Evolutionary conservation across 805 yeast species (phyloP).

Genomic region (Alloascoidea hylecoeti): DNA sequence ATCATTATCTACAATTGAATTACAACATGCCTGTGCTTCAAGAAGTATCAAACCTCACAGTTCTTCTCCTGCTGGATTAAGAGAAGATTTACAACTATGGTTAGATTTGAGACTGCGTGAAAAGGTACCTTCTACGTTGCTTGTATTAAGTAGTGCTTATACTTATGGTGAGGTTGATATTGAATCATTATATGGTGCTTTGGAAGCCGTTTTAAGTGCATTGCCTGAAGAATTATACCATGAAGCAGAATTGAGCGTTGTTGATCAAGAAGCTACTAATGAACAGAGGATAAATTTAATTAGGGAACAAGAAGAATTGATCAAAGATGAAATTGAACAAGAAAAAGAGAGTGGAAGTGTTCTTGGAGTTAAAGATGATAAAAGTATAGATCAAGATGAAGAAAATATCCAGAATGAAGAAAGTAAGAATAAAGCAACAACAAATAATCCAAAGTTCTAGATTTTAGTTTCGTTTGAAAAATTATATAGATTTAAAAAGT

Average conservation of each 20-base stretch:
- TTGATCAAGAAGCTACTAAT: slow-evolving; percentile 33
- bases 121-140: slow-evolving; percentile 60
- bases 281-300: slow-evolving; percentile 38
- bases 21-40: slow-evolving; percentile 64
- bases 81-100: slow-evolving; percentile 58
- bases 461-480: too few species aligned
- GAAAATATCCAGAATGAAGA: not conserved
- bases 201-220: slow-evolving; percentile 64
- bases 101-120: slow-evolving; percentile 58
- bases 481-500: too few species aligned
- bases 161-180: slow-evolving; percentile 37
- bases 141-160: slow-evolving; percentile 59
- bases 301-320: slow-evolving; percentile 46
- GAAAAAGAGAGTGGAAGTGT: slow-evolving; percentile 39
- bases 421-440: too few species aligned
- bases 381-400: slow-evolving; percentile 28
- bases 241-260: slow-evolving; percentile 65
- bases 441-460: too few species aligned
- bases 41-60: slow-evolving; percentile 63
- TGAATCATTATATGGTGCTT: slow-evolving; percentile 47
- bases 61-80: slow-evolving; percentile 47
- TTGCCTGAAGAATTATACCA: slow-evolving; percentile 76
- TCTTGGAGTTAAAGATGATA: slow-evolving; percentile 35
- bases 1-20: slow-evolving; percentile 45
- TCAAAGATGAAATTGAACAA: slow-evolving; percentile 62